These are phyloP conservation scores for Corymbia maculata DNA, from an alignment of 345 rosid species.

Conservation along the genomic window DNA sequence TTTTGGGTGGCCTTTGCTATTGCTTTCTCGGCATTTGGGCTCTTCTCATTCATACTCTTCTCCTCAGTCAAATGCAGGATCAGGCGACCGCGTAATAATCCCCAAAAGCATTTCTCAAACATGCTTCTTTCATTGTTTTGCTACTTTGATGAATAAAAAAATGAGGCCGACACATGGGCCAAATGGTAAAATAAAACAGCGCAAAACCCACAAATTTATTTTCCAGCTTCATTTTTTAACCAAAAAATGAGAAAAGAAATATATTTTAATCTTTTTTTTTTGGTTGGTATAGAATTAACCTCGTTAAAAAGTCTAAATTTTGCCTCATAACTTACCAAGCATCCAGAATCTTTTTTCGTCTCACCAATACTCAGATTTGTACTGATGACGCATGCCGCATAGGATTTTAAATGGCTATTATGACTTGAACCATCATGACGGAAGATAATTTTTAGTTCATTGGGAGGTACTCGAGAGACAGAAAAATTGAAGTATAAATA, in stretches of 20 bases:
- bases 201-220: background rate
- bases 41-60: conserved; percentile 29
- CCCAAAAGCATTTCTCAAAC: background rate
- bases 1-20: conserved; percentile 27
- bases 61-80: conserved; percentile 10
- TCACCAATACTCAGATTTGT: no score
- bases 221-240: background rate
- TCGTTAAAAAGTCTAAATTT: background rate
- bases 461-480: no score
- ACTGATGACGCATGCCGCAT: no score
- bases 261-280: no score
- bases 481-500: no score
- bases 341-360: background rate
- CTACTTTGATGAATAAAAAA: background rate
- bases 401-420: no score
- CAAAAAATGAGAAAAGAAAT: background rate
- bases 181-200: background rate
- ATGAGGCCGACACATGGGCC: background rate
- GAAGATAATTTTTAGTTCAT: no score
- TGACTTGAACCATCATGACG: rapidly evolving
- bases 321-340: background rate
- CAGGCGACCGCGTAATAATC: background rate
- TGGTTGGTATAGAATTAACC: background rate
- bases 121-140: background rate
- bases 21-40: conserved; percentile 29